These are phyloP conservation scores for Neurospora discreta DNA, from an alignment of 495 filamentous ascomycete genomes.

Conservation along the genomic window DNA sequence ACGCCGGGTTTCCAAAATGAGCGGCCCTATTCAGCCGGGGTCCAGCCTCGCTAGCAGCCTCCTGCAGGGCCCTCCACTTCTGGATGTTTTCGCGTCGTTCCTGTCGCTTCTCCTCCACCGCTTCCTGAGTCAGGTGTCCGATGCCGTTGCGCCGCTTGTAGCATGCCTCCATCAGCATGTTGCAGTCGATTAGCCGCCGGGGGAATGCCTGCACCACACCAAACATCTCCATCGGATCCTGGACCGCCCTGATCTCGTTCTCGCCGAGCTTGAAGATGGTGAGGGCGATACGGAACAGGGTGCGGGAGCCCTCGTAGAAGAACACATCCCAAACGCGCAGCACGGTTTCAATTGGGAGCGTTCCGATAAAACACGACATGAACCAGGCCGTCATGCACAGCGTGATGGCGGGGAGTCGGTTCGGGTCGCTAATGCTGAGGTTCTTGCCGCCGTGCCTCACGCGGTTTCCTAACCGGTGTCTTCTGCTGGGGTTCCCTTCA, in stretches of 20 bases:
- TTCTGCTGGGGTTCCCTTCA: slow-evolving; percentile 37
- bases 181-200: slow-evolving; percentile 67
- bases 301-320: slow-evolving; percentile 92
- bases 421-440: slow-evolving; percentile 23
- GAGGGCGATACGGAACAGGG: slow-evolving; percentile 86
- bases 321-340: slow-evolving; percentile 91
- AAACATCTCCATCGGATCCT: slow-evolving; percentile 91
- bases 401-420: slow-evolving; percentile 75
- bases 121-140: slow-evolving; percentile 62
- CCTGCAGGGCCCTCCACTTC: slow-evolving; percentile 31
- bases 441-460: slow-evolving; percentile 14
- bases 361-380: slow-evolving; percentile 93
- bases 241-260: slow-evolving; percentile 63
- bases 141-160: slow-evolving; percentile 73
- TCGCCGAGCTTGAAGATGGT: slow-evolving; percentile 91
- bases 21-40: not conserved
- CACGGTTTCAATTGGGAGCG: slow-evolving; percentile 78
- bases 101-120: slow-evolving; percentile 48
- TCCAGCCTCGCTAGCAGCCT: slow-evolving; percentile 15
- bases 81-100: slow-evolving; percentile 42
- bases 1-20: not conserved
- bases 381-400: slow-evolving; percentile 96
- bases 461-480: slow-evolving; percentile 24
- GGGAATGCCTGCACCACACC: slow-evolving; percentile 90
- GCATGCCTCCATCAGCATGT: slow-evolving; percentile 67